phyloP scores from a whole-genome alignment of 192 early-diverging fungal genomes.

The Glomus cerebriforme region DNA sequence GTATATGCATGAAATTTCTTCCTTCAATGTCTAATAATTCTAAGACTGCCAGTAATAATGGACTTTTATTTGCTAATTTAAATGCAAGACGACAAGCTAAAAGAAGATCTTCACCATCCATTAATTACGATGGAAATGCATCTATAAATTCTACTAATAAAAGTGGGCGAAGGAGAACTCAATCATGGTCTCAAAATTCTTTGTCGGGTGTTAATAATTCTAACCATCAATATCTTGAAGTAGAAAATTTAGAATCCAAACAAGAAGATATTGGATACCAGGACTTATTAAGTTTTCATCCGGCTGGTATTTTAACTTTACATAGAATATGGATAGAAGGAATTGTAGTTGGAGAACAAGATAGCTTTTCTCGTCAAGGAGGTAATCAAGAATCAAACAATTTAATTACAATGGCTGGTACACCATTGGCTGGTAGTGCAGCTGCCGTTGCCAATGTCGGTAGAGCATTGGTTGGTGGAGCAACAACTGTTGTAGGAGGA shows the following conservation, averaged over 20 bases:
- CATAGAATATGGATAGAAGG: conserved; percentile 53
- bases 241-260: conserved; percentile 35
- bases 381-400: conserved; percentile 9
- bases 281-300: conserved; percentile 60
- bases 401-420: conserved; percentile 6
- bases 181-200: conserved; percentile 30
- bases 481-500: conserved; percentile 26
- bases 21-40: conserved; percentile 12
- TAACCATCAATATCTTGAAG: conserved; percentile 34
- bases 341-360: neutral
- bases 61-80: conserved; percentile 1
- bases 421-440: conserved; percentile 12
- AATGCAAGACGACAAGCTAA: conserved; percentile 6
- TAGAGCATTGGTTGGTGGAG: conserved; percentile 25
- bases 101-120: conserved; percentile 12
- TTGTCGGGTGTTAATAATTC: neutral
- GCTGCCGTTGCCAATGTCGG: conserved; percentile 31
- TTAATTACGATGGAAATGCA: neutral
- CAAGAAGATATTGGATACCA: conserved; percentile 48
- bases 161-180: neutral
- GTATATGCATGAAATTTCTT: conserved; percentile 23
- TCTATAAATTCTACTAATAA: neutral
- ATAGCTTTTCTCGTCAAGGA: neutral
- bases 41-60: neutral
- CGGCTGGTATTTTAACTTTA: conserved; percentile 55